phyloP scores from a whole-genome alignment of 2,329 filamentous ascomycete species.

The Lachnellula arida region DNA sequence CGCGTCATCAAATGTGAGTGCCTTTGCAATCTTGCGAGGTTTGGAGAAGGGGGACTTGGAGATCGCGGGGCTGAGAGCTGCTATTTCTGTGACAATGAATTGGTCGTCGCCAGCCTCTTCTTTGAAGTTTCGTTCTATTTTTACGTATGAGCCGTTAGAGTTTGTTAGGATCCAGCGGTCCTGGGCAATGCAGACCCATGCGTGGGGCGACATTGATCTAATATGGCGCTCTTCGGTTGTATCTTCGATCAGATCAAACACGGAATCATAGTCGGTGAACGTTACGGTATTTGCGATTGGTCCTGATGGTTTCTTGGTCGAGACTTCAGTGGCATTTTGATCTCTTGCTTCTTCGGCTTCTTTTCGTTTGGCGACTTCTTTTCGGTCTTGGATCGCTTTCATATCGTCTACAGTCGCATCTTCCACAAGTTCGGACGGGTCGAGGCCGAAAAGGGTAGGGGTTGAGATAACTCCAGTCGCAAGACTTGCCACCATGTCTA shows the following conservation, averaged over 20 bases:
- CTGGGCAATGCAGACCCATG: slow-evolving; percentile 78
- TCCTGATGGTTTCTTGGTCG: background rate
- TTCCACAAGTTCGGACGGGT: slow-evolving; percentile 72
- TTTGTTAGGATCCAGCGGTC: slow-evolving; percentile 68
- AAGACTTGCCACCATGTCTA: slow-evolving; percentile 89
- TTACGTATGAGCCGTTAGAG: slow-evolving; percentile 56
- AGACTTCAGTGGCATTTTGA: slow-evolving; percentile 3
- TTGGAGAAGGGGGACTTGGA: slow-evolving; percentile 59
- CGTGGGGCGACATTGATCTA: slow-evolving; percentile 64
- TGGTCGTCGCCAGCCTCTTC: slow-evolving; percentile 17
- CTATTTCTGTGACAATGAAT: slow-evolving; percentile 35
- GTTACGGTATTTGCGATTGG: slow-evolving; percentile 34
- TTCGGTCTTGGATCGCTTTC: slow-evolving; percentile 42
- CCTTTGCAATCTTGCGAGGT: slow-evolving; percentile 63
- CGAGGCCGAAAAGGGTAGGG: slow-evolving; percentile 87
- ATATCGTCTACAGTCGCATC: slow-evolving; percentile 61
- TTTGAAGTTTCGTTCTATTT: slow-evolving; percentile 38
- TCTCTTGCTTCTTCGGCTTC: slow-evolving; percentile 37
- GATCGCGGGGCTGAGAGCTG: slow-evolving; percentile 22
- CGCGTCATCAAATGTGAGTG: slow-evolving; percentile 65
- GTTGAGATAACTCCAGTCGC: slow-evolving; percentile 82
- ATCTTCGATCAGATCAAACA: slow-evolving; percentile 87
- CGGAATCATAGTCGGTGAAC: slow-evolving; percentile 86
- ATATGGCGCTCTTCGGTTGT: slow-evolving; percentile 75
- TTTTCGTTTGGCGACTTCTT: slow-evolving; percentile 35